Evolutionary conservation across 805 yeast species (phyloP).

Genomic region (Citeromyces nyonsensis): DNA sequence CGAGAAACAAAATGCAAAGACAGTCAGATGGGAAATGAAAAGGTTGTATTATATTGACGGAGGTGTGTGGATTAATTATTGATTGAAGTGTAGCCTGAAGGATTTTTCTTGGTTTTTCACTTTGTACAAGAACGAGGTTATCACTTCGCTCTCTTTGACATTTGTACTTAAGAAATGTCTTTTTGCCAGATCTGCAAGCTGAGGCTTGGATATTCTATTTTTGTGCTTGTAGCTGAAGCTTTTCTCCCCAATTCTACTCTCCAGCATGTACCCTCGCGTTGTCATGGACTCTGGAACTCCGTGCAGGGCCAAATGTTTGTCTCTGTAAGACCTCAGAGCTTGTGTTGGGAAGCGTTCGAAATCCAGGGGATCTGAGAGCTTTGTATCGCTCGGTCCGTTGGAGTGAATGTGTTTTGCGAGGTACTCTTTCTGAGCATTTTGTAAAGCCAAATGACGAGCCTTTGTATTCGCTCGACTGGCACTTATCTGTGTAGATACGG

Average conservation of each 20-base stretch:
- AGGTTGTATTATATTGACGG: conserved; percentile 4
- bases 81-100: conserved; percentile 15
- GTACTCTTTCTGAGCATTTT: conserved; percentile 56
- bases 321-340: conserved; percentile 50
- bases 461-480: conserved; percentile 31
- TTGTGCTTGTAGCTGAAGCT: conserved; percentile 27
- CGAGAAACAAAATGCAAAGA: conserved; percentile 33
- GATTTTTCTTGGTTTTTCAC: conserved; percentile 47
- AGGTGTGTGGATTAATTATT: neutral
- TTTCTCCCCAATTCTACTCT: conserved; percentile 59
- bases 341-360: conserved; percentile 47
- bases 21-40: conserved; percentile 5
- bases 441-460: conserved; percentile 42
- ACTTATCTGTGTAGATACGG: conserved; percentile 15
- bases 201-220: conserved; percentile 38
- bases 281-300: conserved; percentile 46
- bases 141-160: conserved; percentile 70
- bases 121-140: conserved; percentile 79
- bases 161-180: conserved; percentile 44
- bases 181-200: conserved; percentile 43
- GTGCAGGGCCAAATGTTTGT: conserved; percentile 31
- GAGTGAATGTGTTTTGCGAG: conserved; percentile 55
- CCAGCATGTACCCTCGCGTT: conserved; percentile 52
- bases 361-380: conserved; percentile 44
- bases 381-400: conserved; percentile 52